These are phyloP conservation scores for Ceratocystiopsis sp. DNA, from an alignment of 2,329 filamentous ascomycete species.

Conservation along the genomic window DNA sequence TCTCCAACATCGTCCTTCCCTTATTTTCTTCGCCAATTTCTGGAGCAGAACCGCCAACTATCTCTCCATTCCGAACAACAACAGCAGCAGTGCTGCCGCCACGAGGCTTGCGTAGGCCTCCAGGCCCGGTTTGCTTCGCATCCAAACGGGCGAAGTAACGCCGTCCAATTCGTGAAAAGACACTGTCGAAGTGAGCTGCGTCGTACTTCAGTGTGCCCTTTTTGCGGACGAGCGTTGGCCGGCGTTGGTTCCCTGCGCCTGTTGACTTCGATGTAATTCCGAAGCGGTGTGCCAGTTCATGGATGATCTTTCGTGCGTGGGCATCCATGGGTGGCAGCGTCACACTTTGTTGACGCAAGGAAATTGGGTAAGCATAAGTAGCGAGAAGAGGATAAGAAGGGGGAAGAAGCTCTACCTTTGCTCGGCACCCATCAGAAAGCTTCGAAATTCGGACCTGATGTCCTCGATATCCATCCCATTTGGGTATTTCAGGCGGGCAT, in stretches of 20 bases:
- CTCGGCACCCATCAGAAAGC: slow-evolving; percentile 48
- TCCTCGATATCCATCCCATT: slow-evolving; percentile 54
- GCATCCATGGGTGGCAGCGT: slow-evolving; percentile 70
- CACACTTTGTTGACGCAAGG: background rate
- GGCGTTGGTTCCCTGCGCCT: slow-evolving; percentile 55
- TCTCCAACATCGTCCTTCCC: slow-evolving; percentile 76
- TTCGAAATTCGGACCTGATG: slow-evolving; percentile 53
- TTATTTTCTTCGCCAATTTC: slow-evolving; percentile 71
- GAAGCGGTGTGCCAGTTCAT: slow-evolving; percentile 60
- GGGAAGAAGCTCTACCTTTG: slow-evolving; percentile 36
- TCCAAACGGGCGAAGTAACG: slow-evolving; percentile 40
- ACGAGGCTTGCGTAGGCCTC: background rate
- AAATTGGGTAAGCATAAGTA: background rate
- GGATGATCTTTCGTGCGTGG: slow-evolving; percentile 56
- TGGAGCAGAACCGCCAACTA: slow-evolving; percentile 71
- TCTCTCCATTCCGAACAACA: slow-evolving; percentile 64
- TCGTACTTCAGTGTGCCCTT: slow-evolving; percentile 44
- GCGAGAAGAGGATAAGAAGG: background rate
- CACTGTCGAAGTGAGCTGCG: slow-evolving; percentile 34
- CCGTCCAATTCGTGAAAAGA: slow-evolving; percentile 19
- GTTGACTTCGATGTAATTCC: slow-evolving; percentile 71
- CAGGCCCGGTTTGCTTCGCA: slow-evolving; percentile 8
- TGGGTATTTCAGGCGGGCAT: slow-evolving; percentile 54
- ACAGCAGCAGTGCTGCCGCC: slow-evolving; percentile 19
- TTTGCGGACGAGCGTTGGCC: slow-evolving; percentile 63